Percentiles rank a stretch among this genome's conserved stretches.
phyloP scores from a whole-genome alignment of 208 protist species.

The Trypanosoma platydactyli region DNA sequence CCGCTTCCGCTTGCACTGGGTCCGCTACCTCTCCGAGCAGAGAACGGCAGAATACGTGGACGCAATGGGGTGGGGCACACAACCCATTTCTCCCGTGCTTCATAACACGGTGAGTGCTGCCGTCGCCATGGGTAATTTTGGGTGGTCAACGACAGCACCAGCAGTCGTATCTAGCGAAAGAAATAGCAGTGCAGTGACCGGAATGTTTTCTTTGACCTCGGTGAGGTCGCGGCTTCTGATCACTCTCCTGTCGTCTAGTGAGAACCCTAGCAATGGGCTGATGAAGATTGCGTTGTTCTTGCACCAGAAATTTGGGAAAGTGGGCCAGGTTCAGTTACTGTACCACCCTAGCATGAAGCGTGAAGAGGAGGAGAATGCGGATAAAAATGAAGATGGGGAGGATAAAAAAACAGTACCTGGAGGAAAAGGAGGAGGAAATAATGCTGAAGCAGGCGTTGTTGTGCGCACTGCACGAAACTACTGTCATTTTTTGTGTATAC shows the following conservation, averaged over 20 bases:
- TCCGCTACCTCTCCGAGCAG: constrained; percentile 5
- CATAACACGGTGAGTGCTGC: not conserved
- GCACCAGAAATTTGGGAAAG: constrained; percentile 20
- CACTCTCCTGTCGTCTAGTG: not conserved
- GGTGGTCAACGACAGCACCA: not conserved
- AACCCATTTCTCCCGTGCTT: constrained; percentile 12
- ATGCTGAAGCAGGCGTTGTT: not conserved
- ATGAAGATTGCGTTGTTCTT: constrained; percentile 11
- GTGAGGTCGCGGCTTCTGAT: not conserved
- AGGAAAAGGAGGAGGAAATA: not conserved
- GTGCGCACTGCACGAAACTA: not conserved
- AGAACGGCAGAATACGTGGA: no score
- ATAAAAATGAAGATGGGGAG: no score
- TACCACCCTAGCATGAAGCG: not conserved
- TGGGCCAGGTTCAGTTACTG: constrained; percentile 10
- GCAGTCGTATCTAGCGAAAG: not conserved
- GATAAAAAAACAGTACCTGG: no score
- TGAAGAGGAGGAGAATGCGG: no score
- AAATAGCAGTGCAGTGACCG: not conserved
- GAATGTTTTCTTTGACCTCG: not conserved
- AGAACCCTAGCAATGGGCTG: not conserved
- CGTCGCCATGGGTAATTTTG: not conserved
- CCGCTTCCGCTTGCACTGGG: constrained; percentile 12
- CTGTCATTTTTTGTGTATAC: not conserved
- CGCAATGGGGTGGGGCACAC: not conserved